Percentiles rank a stretch among this genome's conserved stretches.
These are phyloP conservation scores for Sedum album DNA, from an alignment of 164 flowering plant genomes.

Conservation along the genomic window DNA sequence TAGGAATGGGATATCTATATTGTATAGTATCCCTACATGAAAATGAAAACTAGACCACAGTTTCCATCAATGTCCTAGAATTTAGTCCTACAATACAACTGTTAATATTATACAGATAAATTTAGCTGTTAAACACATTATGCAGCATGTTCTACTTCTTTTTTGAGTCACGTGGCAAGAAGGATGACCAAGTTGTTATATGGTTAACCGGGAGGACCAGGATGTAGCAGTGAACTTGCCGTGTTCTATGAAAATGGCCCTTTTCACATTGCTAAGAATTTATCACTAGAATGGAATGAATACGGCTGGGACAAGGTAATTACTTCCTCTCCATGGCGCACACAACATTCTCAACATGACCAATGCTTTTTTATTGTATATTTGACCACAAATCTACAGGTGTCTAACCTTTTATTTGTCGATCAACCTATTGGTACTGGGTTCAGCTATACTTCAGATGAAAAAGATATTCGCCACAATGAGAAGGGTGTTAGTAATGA, in stretches of 20 bases:
- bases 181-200: constrained; percentile 36
- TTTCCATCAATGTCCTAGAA: neutral
- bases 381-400: constrained; percentile 19
- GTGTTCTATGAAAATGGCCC: constrained; percentile 36
- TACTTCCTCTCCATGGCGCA: neutral
- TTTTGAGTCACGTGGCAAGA: constrained; percentile 67
- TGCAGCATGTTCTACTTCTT: constrained; percentile 85
- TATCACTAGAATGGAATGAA: constrained; percentile 40
- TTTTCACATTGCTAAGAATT: constrained; percentile 24
- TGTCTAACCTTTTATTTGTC: constrained; percentile 39
- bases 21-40: too few species aligned
- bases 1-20: too few species aligned
- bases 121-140: neutral
- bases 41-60: neutral
- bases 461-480: constrained; percentile 32
- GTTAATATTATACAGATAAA: neutral
- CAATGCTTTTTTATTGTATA: neutral
- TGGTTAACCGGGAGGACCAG: constrained; percentile 39
- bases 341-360: neutral
- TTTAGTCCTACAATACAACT: neutral
- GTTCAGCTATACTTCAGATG: constrained; percentile 33
- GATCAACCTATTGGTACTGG: constrained; percentile 44
- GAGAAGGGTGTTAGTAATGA: constrained; percentile 42
- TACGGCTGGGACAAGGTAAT: constrained; percentile 44
- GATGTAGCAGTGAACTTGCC: constrained; percentile 36